Conservation (phyloP, 768 basidiomycete genomes). For the Megacollybia marginata region DNA sequence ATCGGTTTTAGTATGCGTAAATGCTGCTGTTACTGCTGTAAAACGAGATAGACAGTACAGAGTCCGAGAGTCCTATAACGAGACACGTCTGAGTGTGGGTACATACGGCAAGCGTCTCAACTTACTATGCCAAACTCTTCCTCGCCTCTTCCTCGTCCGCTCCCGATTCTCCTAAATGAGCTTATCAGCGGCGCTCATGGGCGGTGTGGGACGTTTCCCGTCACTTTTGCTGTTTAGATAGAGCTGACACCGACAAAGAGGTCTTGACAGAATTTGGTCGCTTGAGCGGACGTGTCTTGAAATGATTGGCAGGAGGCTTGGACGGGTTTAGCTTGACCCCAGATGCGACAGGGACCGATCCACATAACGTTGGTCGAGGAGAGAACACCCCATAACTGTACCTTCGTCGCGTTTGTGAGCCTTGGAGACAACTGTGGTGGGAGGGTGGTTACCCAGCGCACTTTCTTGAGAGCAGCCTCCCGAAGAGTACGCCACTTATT, state of each 20-base stretch:
- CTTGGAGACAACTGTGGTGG: too few relatives aligned
- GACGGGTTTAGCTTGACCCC: conserved; percentile 59
- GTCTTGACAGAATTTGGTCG: conserved; percentile 68
- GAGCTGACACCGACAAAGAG: conserved; percentile 14
- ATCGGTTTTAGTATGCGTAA: too few relatives aligned
- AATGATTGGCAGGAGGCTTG: conserved; percentile 49
- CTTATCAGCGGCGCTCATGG: conserved; percentile 77
- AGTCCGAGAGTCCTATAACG: too few relatives aligned
- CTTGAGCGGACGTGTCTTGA: conserved; percentile 66
- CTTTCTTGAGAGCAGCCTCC: conserved; percentile 87
- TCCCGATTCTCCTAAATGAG: conserved; percentile 89
- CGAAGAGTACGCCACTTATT: conserved; percentile 25
- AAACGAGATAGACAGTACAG: too few relatives aligned
- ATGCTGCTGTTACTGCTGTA: too few relatives aligned
- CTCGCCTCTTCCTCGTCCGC: conserved; percentile 77
- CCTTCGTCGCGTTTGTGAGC: conserved; percentile 69
- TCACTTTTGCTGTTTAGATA: conserved; percentile 28
- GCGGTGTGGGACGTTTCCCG: conserved; percentile 54
- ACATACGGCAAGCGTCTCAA: too few relatives aligned
- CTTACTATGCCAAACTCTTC: conserved; percentile 18
- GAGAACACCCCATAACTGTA: conserved; percentile 66
- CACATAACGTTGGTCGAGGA: conserved; percentile 42
- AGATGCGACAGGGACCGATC: conserved; percentile 24
- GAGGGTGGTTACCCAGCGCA: too few relatives aligned
- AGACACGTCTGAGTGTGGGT: too few relatives aligned